Base-by-base conservation (phyloP, 2,329 filamentous ascomycete genomes). In the Claviceps quebecensis region DNA sequence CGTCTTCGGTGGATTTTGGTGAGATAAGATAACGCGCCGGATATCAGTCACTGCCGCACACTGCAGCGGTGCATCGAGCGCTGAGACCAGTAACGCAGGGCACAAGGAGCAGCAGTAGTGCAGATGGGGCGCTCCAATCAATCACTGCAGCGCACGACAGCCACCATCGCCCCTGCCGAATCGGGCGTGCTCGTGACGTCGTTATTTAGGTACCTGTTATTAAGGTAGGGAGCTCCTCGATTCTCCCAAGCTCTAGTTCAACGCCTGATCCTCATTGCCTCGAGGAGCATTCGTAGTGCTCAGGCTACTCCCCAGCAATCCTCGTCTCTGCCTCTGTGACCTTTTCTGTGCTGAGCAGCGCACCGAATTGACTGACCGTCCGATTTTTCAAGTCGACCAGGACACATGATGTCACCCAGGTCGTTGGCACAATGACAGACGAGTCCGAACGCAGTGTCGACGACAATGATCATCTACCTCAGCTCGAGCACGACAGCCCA, bases 381-480 rank as follows among this genome's bases (percentile, higher is more conserved):
- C 7, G 13, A 16, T 39, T 16, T 19, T 29, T 45, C 26, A 43
- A 46, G 26, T 47, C 23, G 14, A 16, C 43, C 22, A 13, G 17
- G 16, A 48, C 50, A 39, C 39, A 54, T 49, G 11, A 54, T 54
- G 53, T 47, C 40, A 38, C 37, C 40, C 22, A 41, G 13, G 23
- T 44, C n/a, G 16, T 43, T 40, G 41, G n/a, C 48, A 52, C 50
- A 48, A 54, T 54, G 53, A 54, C 53, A 48, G 45, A 49, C 26
- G 43, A 47, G 53, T 48, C 50, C 50, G 47, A 52, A 26, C 53
- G 19, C 46, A 49, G n/a, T 47, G 40, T 45, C 6, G 46, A 46
- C 26, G 49, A 53, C 40, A 23, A 48, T n/a, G 16, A 44, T 22
- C 38, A 43, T n/a, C 26, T 5, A 14, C 22, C 51, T 14, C 34